phyloP scores from a whole-genome alignment of 148 eudicot species.

The Vaccinium vitisidaea region DNA sequence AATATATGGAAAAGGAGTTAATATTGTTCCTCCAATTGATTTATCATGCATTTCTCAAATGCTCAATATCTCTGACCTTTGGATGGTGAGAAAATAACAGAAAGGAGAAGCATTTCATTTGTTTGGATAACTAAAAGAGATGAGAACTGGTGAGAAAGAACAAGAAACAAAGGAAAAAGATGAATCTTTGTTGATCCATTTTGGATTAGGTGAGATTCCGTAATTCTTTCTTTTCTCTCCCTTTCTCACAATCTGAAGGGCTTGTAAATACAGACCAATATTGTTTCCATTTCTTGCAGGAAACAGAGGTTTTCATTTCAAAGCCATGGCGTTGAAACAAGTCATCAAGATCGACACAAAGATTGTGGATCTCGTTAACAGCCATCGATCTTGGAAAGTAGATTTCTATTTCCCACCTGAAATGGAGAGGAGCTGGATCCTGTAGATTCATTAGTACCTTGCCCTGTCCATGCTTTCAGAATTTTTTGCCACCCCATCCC shows the following conservation, averaged over 20 bases:
- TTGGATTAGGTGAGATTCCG: no score
- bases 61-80: not conserved
- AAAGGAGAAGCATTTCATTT: no score
- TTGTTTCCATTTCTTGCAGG: not conserved
- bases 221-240: no score
- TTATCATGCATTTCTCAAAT: not conserved
- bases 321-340: not conserved
- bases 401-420: not conserved
- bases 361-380: not conserved
- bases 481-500: conserved; percentile 64
- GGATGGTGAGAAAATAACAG: no score
- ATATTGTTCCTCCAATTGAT: not conserved
- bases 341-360: not conserved
- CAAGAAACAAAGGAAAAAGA: no score
- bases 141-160: no score
- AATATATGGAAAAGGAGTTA: not conserved
- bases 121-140: no score
- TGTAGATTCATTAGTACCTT: conserved; percentile 35
- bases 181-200: no score
- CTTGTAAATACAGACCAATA: not conserved
- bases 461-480: conserved; percentile 45
- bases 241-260: no score
- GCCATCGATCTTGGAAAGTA: not conserved
- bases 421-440: not conserved
- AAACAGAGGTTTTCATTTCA: not conserved